Base-by-base conservation (phyloP, 176 grass and related monocot genomes). In the Dactylis glomerata region DNA sequence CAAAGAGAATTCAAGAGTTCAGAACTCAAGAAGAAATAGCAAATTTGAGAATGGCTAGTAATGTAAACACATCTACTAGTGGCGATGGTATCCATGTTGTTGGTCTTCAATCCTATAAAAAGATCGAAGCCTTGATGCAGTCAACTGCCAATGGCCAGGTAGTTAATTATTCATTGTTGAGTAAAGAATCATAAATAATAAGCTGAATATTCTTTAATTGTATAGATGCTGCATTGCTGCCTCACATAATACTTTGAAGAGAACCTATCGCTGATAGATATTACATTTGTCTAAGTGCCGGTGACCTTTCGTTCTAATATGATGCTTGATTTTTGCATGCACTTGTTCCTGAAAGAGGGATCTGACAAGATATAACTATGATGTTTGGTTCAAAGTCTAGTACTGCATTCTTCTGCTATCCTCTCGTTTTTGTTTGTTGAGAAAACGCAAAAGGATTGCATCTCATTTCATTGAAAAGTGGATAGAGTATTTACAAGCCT, bases 1-100 rank as follows among this genome's bases (percentile, higher is more conserved):
- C 88, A 78, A 95, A 94, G 76, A 93, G 96, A 86, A 98, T 98
- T 85, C 96, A 98, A 55, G 92, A 98, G 80, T 95, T 93, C 49
- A 98, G 96, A 86, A 95, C 96, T 83, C 87, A 92, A 84, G 91
- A 90, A 81, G 92, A 98, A 80, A 86, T 98, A 54, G 54, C 91
- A 64, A 95, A 88, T 58, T 69, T 93, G 73, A 95, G 91, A 81
- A 89, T 94, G 81, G 87, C 82, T 31, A 95, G 89, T 86, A 95
- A 95, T 68, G 73, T 88, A 46, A 91, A 93, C 47, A 88, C 93
- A 55, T 92, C 95, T 77, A 92, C 87, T 63, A 93, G 87, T 57
- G 88, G 92, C 82, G 92, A 98, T 87, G 96, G 96, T 33, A 95
- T 98, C 58, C 92, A 95, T 92, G 82, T 98, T 84, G 89, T 95